These are phyloP conservation scores for Metschnikowia arizonensis DNA, from an alignment of 805 yeast genomes.

Conservation along the genomic window DNA sequence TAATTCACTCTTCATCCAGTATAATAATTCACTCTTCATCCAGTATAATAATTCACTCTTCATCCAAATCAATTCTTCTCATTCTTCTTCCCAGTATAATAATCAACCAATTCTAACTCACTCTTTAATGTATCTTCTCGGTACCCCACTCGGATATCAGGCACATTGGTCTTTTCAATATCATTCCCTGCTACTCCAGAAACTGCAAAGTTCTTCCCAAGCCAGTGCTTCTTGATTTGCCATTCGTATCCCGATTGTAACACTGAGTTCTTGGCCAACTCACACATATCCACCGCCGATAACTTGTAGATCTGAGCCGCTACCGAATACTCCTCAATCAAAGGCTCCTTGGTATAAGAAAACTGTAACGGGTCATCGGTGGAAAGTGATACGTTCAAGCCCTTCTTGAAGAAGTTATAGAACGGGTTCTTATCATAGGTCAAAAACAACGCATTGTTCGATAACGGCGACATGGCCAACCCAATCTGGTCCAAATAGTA, in stretches of 20 bases:
- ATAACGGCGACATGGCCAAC: constrained; percentile 96
- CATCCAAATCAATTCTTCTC: too few relatives aligned
- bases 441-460: constrained; percentile 92
- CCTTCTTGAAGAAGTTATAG: constrained; percentile 84
- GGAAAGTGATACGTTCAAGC: constrained; percentile 88
- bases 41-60: too few relatives aligned
- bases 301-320: constrained; percentile 97
- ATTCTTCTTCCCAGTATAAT: constrained; percentile 40
- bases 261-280: constrained; percentile 89
- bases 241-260: constrained; percentile 92
- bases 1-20: too few relatives aligned
- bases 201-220: constrained; percentile 59
- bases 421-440: constrained; percentile 98
- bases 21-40: too few relatives aligned
- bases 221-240: constrained; percentile 84
- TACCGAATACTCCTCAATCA: constrained; percentile 95
- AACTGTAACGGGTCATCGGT: constrained; percentile 98
- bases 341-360: constrained; percentile 93
- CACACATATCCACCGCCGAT: constrained; percentile 96
- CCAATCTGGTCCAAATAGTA: constrained; percentile 94
- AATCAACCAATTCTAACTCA: constrained; percentile 64
- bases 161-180: constrained; percentile 92
- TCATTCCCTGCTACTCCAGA: constrained; percentile 79
- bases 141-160: constrained; percentile 79
- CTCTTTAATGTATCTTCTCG: constrained; percentile 75